These are phyloP conservation scores for Thoreauomyces humboldtii DNA, from an alignment of 192 early-diverging fungal genomes.

Conservation along the genomic window DNA sequence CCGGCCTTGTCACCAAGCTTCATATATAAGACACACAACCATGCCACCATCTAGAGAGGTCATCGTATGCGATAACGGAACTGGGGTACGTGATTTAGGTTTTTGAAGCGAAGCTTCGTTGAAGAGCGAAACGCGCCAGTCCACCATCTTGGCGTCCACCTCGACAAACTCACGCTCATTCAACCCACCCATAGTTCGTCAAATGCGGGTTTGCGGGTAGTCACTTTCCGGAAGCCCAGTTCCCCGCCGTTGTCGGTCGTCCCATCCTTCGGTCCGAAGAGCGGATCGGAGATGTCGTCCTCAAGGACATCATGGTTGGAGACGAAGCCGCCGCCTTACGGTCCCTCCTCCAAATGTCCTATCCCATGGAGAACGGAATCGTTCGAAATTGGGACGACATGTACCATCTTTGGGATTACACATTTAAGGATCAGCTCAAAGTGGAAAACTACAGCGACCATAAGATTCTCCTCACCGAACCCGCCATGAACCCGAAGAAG, in stretches of 20 bases:
- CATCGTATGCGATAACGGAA: slow-evolving; percentile 60
- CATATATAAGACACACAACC: no score
- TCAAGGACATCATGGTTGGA: slow-evolving; percentile 98
- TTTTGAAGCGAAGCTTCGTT: background rate
- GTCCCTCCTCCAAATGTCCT: slow-evolving; percentile 88
- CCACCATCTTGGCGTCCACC: background rate
- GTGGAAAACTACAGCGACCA: slow-evolving; percentile 78
- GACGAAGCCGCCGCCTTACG: slow-evolving; percentile 92
- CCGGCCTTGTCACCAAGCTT: no score
- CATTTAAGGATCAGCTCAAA: slow-evolving; percentile 88
- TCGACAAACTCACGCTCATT: background rate
- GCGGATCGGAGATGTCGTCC: slow-evolving; percentile 65
- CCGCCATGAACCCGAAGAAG: slow-evolving; percentile 89
- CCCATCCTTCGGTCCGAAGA: slow-evolving; percentile 98
- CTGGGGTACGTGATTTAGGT: slow-evolving; percentile 39
- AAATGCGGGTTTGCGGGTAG: slow-evolving; percentile 94
- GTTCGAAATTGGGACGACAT: slow-evolving; percentile 96
- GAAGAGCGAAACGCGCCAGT: background rate
- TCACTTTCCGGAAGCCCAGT: slow-evolving; percentile 94
- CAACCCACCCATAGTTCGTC: slow-evolving; percentile 70
- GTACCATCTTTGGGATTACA: slow-evolving; percentile 97
- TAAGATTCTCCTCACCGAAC: slow-evolving; percentile 95
- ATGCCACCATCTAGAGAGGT: slow-evolving; percentile 44
- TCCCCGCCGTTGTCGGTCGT: slow-evolving; percentile 96
- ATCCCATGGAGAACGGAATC: slow-evolving; percentile 99